Evolutionary conservation across 352 stramenopile species (phyloP).

Genomic region (Phytophthora brassicae): DNA sequence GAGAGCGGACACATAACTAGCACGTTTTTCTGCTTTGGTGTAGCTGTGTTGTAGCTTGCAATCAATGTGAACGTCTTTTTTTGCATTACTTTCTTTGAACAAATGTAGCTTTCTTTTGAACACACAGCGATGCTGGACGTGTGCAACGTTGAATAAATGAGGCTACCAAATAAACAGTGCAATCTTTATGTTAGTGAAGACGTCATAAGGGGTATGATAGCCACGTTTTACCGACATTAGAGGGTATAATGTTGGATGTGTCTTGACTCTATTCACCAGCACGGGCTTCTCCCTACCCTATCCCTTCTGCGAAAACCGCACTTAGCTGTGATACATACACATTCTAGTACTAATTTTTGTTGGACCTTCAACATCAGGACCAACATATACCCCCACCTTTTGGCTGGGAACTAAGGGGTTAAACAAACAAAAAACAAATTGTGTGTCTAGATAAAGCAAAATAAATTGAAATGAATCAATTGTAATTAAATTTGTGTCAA

Average conservation of each 20-base stretch:
- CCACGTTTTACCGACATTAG: background rate
- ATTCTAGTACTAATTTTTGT: background rate
- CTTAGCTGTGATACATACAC: background rate
- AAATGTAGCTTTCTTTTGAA: too few relatives aligned
- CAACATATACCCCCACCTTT: background rate
- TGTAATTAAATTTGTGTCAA: too few relatives aligned
- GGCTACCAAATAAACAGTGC: background rate
- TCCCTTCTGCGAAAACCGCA: too few relatives aligned
- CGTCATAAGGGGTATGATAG: too few relatives aligned
- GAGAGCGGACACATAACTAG: too few relatives aligned
- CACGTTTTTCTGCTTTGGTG: too few relatives aligned
- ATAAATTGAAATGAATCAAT: too few relatives aligned
- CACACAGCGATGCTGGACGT: background rate
- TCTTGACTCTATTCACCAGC: too few relatives aligned
- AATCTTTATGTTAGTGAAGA: background rate
- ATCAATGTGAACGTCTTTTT: background rate
- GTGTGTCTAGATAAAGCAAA: too few relatives aligned
- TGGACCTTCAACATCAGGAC: background rate
- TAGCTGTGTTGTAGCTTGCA: too few relatives aligned
- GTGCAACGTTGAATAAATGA: background rate
- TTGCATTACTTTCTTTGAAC: background rate
- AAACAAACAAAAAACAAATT: too few relatives aligned
- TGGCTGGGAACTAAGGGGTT: background rate
- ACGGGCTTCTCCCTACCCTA: too few relatives aligned
- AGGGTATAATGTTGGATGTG: background rate